Evolutionary conservation across 257 asterid genomes (phyloP), one percentile per base, ranked within the genome.

Genomic region (Orobanche coerulescens): DNA sequence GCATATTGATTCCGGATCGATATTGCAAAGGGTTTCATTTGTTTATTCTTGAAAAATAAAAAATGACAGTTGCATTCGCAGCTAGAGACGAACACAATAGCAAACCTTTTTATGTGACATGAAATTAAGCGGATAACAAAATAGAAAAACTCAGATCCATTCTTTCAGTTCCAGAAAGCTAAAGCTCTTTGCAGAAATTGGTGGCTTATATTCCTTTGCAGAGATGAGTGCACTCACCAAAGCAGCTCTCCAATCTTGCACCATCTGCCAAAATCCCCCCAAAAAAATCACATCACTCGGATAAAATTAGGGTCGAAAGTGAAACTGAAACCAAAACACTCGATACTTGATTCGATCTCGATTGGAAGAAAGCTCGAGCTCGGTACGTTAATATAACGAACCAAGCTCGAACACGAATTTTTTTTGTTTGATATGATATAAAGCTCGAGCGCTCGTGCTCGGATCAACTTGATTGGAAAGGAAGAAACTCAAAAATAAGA

Each of bases 261-360:
- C 69, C 71, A 72, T 66, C 87, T 74, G 81, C 73, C 64, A 68
- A 58, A 42, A 23, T 2, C 66, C 53, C n/a, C n/a, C n/a, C n/a
- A n/a, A n/a, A 58, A 0, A 56, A 47, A 14, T 10, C 28, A 15
- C 51, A 37, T 39, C 13, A 64, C 28, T 1, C 11, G 13, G 2
- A 36, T 5, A 36, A 36, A 36, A 5, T 6, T 13, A 42, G 11
- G 54, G 28, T n/a, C n/a, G 56, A 43, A 23, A 44, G 39, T 20
- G 65, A 57, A 36, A 20, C 13, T 6, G n/a, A n/a, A n/a, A n/a
- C n/a, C n/a, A n/a, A n/a, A n/a, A n/a, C n/a, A n/a, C n/a, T n/a
- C n/a, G n/a, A n/a, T n/a, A n/a, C n/a, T n/a, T n/a, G n/a, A n/a
- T n/a, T n/a, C n/a, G n/a, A n/a, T n/a, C n/a, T n/a, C n/a, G n/a